Base-by-base conservation (phyloP, 257 asterid genomes). In the Catharanthus roseus region DNA sequence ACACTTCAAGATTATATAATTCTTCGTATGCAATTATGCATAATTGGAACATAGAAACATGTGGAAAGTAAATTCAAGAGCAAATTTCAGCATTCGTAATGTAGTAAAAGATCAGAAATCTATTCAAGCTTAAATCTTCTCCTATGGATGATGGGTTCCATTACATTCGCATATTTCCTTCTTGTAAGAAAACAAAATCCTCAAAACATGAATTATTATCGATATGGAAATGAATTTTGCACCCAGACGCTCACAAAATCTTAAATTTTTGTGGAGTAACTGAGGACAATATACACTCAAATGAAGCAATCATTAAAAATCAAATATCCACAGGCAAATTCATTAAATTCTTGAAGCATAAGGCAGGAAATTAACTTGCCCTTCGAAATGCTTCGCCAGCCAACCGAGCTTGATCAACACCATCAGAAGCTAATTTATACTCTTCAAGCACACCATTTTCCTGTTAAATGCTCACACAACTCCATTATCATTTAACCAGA, bases 361-460 rank as follows among this genome's bases (percentile, higher is more conserved):
- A 16, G 28, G 9, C 38, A 19, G 16, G 67, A 47, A 47, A 47
- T 0, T 6, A 31, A 78, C 67, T 70, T 74, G 77, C 98, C 96
- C 84, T 82, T 73, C 85, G 87, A 80, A 89, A 89, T 38, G 85
- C 83, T 60, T 88, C 83, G 60, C 96, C 97, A 29, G 96, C 96
- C 71, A 77, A 74, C 65, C 86, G 86, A 70, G 97, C 99, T 82
- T 93, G 99, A 47, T 77, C 82, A 78, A 89, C 85, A 73, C 99
- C 99, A 74, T 87, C 89, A 51, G 89, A 65, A 74, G 95, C 95
- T 82, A 93, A 80, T 79, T 84, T 86, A 78, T 88, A 91, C 74
- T 85, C 85, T 72, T 86, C 95, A 39, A 86, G 96, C 42, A 77
- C 72, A 72, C 99, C 99, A 77, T 91, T 91, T 81, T 89, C 96